phyloP scores from a whole-genome alignment of 495 filamentous ascomycete species.

The Penicillium desertorum region DNA sequence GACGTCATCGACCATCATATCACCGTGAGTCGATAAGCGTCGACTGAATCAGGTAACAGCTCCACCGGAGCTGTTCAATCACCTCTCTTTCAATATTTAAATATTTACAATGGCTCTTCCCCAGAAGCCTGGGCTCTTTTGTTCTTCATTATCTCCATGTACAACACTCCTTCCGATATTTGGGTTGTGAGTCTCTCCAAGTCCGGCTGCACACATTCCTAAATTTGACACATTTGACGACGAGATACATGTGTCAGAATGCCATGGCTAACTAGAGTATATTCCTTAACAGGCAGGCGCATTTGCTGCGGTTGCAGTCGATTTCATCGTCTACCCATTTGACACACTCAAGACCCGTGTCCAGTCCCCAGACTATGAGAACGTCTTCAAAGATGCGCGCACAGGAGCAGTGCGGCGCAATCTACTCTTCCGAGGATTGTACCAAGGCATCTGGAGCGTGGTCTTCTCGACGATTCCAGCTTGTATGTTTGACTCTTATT shows the following conservation, averaged over 20 bases:
- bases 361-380: conserved; percentile 70
- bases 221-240: background rate
- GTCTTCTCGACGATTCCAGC: conserved; percentile 85
- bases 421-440: conserved; percentile 69
- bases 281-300: conserved; percentile 65
- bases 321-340: conserved; percentile 77
- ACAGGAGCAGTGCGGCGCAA: conserved; percentile 53
- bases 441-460: conserved; percentile 86
- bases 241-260: background rate
- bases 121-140: background rate
- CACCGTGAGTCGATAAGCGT: background rate
- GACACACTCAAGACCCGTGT: conserved; percentile 86
- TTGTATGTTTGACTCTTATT: conserved; percentile 47
- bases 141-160: conserved; percentile 21
- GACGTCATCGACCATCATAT: conserved; percentile 12
- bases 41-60: background rate
- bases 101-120: background rate
- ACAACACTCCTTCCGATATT: conserved; percentile 54
- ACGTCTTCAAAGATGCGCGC: conserved; percentile 56
- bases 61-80: background rate
- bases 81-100: background rate
- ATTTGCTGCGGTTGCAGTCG: conserved; percentile 74
- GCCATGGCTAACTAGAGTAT: background rate
- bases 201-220: background rate
- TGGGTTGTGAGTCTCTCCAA: conserved; percentile 41